Conservation (phyloP, 2,329 filamentous ascomycete species). For the Talaromyces sp. region DNA sequence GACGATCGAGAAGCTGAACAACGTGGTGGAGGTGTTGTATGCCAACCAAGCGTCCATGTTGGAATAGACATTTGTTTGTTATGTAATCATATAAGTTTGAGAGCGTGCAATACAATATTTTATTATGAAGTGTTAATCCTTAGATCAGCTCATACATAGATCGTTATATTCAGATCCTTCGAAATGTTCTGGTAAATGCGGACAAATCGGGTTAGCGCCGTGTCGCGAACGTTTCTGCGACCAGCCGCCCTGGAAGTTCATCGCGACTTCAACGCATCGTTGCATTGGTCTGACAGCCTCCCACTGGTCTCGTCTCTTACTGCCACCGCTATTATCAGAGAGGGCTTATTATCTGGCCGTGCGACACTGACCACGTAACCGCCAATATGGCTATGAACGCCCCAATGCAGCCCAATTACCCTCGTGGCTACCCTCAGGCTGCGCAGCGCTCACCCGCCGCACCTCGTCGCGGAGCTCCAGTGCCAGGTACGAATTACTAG, state of each 20-base stretch:
- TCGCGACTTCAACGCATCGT: slow-evolving; percentile 15
- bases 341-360: not conserved
- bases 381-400: slow-evolving; percentile 31
- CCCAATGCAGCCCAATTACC: slow-evolving; percentile 42
- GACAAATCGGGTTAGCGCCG: slow-evolving; percentile 15
- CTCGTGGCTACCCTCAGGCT: slow-evolving; percentile 39
- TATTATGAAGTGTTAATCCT: not conserved
- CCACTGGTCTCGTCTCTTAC: not conserved
- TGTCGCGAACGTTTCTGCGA: slow-evolving; percentile 1
- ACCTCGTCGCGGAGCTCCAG: slow-evolving; percentile 38
- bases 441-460: slow-evolving; percentile 42
- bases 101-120: not conserved
- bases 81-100: not conserved
- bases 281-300: not conserved
- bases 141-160: not conserved
- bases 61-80: slow-evolving; percentile 57
- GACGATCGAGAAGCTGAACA: slow-evolving; percentile 95
- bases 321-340: not conserved
- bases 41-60: slow-evolving; percentile 94
- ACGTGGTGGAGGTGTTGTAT: slow-evolving; percentile 95
- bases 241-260: not conserved
- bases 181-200: not conserved
- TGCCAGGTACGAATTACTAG: slow-evolving; percentile 31
- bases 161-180: not conserved
- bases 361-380: slow-evolving; percentile 8